Conservation (phyloP, 148 eudicot species). For the Arctostaphylos glauca region DNA sequence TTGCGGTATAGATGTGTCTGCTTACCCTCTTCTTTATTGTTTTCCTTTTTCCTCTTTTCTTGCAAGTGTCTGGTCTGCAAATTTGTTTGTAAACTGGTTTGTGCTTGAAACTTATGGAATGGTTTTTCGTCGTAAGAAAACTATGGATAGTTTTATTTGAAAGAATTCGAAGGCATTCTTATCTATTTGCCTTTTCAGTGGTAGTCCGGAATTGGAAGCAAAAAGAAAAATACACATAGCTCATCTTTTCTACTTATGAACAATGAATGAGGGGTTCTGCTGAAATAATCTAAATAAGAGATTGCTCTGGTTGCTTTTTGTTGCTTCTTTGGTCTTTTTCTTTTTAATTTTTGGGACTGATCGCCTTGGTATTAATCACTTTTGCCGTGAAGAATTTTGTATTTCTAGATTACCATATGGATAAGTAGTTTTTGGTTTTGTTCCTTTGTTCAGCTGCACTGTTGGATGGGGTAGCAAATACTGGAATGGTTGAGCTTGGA, state of each 20-base stretch:
- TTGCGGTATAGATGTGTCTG: not conserved
- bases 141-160: not conserved
- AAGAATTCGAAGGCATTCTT: not conserved
- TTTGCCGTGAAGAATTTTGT: constrained; percentile 1
- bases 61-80: not conserved
- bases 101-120: not conserved
- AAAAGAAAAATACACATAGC: not conserved
- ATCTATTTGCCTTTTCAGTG: not conserved
- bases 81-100: not conserved
- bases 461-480: constrained; percentile 8
- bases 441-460: constrained; percentile 8
- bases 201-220: not conserved
- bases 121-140: not conserved
- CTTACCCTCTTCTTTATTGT: not conserved
- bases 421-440: constrained; percentile 22
- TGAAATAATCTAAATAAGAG: not conserved
- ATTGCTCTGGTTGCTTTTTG: not conserved
- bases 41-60: not conserved
- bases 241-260: not conserved
- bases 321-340: not conserved
- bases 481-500: constrained; percentile 14
- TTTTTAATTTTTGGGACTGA: not conserved
- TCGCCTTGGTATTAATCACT: not conserved
- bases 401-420: not conserved
- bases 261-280: not conserved